Evolutionary conservation across 2,329 filamentous ascomycete species (phyloP), one percentile per base, ranked within the genome.

Genomic region (Zymoseptoria pseudotritici): DNA sequence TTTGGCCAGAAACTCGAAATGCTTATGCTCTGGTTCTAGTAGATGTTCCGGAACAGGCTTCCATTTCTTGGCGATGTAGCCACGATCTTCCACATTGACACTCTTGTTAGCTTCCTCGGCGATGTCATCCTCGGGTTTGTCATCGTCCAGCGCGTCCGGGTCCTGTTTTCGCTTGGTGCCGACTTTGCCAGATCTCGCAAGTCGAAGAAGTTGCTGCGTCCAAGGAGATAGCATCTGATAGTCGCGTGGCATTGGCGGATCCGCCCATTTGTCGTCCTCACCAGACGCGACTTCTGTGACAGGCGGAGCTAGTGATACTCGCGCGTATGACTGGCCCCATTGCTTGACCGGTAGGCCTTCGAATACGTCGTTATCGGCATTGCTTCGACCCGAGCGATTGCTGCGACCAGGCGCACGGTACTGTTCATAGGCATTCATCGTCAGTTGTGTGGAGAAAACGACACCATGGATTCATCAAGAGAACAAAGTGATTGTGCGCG

Each of bases 211-310:
- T 65, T 92, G 89, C 69, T 94, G 89, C 57, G 88, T 93, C 72
- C 91, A 88, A 1, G 87, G 83, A 0, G 89, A 83, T 9, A 97
- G 79, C 31, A 96, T 80, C 60, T 88, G 83, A 29, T 85, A 89
- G 72, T 96, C 93, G 68, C 89, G 89, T 49, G 93, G 93, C 90
- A 97, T 93, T 52, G 90, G 86, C 19, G 91, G 82, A 71, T 96
- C 92, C 54, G 86, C 86, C 83, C 88, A 93, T 56, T 81, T 84
- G 67, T 92, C 88, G 63, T 84, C 79, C 31, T 67, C 64, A 17
- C 53, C 57, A 53, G 61, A 58, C 42, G 58, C 63, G 21, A 54
- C 60, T 53, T 72, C 70, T 19, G 66, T 61, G 10, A 65, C 65
- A 36, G 69, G 70, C 24, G 71, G 68, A 21, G 69, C 71, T 8